phyloP scores from a whole-genome alignment of 176 grass and related monocot species.

The Zoysia japonica region DNA sequence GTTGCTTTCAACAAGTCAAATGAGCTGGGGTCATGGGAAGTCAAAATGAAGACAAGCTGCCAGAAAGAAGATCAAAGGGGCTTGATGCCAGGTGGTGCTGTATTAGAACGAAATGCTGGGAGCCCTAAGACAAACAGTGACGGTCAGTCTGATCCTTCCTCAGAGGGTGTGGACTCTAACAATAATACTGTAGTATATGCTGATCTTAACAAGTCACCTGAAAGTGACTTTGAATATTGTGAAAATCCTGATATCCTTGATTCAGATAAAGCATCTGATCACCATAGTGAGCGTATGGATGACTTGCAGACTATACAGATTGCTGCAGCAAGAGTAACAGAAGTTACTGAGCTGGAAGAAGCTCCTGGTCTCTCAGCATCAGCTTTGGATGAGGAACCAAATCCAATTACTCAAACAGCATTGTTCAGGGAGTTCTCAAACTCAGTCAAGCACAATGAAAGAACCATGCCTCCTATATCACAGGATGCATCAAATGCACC shows the following conservation, averaged over 20 bases:
- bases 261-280: constrained; percentile 49
- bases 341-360: constrained; percentile 62
- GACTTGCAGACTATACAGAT: constrained; percentile 27
- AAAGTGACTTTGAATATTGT: constrained; percentile 82
- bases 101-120: constrained; percentile 37
- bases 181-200: constrained; percentile 74
- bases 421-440: constrained; percentile 65
- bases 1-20: constrained; percentile 56
- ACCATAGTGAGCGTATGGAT: constrained; percentile 24
- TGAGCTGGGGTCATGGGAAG: constrained; percentile 65
- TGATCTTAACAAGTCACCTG: constrained; percentile 91
- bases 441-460: constrained; percentile 48
- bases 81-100: constrained; percentile 29
- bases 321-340: constrained; percentile 30
- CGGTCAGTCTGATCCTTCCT: constrained; percentile 80
- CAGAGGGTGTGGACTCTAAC: constrained; percentile 87
- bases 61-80: constrained; percentile 46
- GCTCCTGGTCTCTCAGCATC: constrained; percentile 67
- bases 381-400: constrained; percentile 88
- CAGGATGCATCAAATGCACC: constrained; percentile 64
- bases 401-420: constrained; percentile 57
- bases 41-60: constrained; percentile 54
- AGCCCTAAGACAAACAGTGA: constrained; percentile 84
- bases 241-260: constrained; percentile 80
- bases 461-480: constrained; percentile 44